Conservation (phyloP, 441 rosid genomes). For the Populus trichocarpa region DNA sequence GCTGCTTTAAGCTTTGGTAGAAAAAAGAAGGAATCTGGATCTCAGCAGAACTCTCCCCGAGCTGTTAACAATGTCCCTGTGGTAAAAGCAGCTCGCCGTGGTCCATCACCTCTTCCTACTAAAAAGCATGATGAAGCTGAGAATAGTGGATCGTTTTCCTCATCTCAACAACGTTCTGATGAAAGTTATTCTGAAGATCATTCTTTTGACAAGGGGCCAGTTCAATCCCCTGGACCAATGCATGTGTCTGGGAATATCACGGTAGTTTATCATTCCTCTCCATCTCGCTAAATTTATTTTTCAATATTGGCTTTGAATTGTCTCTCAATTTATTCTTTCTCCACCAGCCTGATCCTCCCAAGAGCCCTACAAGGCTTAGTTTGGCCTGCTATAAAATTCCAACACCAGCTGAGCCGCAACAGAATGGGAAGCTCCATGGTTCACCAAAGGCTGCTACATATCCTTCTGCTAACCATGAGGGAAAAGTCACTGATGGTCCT, state of each 20-base stretch:
- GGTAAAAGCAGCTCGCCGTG: slow-evolving; percentile 15
- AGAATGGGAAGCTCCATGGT: slow-evolving; percentile 22
- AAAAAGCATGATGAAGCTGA: slow-evolving; percentile 34
- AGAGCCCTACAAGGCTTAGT: slow-evolving; percentile 19
- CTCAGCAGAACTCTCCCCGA: slow-evolving; percentile 33
- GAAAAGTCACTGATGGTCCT: slow-evolving; percentile 7
- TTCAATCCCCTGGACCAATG: slow-evolving; percentile 23
- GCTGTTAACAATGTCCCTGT: slow-evolving; percentile 15
- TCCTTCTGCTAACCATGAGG: slow-evolving; percentile 11
- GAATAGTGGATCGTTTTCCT: slow-evolving; percentile 28
- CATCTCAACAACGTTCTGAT: slow-evolving; percentile 25
- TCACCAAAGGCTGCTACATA: slow-evolving; percentile 21
- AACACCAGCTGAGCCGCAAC: slow-evolving; percentile 21
- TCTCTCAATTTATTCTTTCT: slow-evolving; percentile 1
- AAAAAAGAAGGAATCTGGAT: slow-evolving; percentile 53
- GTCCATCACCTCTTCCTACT: slow-evolving; percentile 34
- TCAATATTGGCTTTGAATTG: not conserved
- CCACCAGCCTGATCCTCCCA: slow-evolving; percentile 31
- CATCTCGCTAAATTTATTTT: not conserved
- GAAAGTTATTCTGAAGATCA: slow-evolving; percentile 29
- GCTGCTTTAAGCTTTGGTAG: slow-evolving; percentile 52
- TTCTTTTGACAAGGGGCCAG: slow-evolving; percentile 28
- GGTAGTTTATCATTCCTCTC: slow-evolving; percentile 19
- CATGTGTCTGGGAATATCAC: slow-evolving; percentile 30
- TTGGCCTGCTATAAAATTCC: slow-evolving; percentile 20